phyloP scores from a whole-genome alignment of 2,329 filamentous ascomycete genomes.

The Monosporascus sp. region DNA sequence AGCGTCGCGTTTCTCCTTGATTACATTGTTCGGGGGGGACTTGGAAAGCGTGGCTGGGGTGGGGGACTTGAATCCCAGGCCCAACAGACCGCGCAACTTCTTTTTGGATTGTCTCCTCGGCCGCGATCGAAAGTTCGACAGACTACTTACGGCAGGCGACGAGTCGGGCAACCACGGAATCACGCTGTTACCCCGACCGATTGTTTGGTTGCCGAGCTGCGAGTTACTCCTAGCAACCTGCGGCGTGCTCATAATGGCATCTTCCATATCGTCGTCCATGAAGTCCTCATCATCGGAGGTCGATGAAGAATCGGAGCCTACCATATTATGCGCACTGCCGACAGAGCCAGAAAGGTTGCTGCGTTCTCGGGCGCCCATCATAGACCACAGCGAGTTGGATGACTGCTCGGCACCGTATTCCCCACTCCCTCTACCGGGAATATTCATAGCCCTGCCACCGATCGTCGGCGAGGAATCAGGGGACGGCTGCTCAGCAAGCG shows the following conservation, averaged over 20 bases:
- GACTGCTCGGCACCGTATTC: constrained; percentile 57
- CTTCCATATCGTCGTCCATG: constrained; percentile 72
- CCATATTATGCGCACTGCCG: constrained; percentile 69
- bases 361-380: constrained; percentile 64
- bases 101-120: constrained; percentile 62
- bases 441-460: constrained; percentile 60
- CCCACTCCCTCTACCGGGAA: constrained; percentile 46
- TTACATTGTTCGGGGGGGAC: constrained; percentile 59
- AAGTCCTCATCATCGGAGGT: constrained; percentile 64
- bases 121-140: constrained; percentile 78
- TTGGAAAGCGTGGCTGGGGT: constrained; percentile 49
- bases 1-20: constrained; percentile 33
- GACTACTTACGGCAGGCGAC: constrained; percentile 67
- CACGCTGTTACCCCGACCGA: constrained; percentile 29
- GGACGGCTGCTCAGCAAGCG: constrained; percentile 78
- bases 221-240: constrained; percentile 60
- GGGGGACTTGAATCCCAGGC: constrained; percentile 45
- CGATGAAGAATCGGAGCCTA: constrained; percentile 74
- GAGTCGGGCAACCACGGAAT: constrained; percentile 60
- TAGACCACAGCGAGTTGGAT: constrained; percentile 66
- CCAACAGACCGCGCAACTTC: constrained; percentile 39
- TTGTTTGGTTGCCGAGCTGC: constrained; percentile 40
- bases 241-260: constrained; percentile 77
- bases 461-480: constrained; percentile 88
- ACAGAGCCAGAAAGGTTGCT: constrained; percentile 73